Percentiles rank a stretch among this genome's conserved stretches.
phyloP scores from a whole-genome alignment of 768 basidiomycete genomes.

The Mycena galericulata region DNA sequence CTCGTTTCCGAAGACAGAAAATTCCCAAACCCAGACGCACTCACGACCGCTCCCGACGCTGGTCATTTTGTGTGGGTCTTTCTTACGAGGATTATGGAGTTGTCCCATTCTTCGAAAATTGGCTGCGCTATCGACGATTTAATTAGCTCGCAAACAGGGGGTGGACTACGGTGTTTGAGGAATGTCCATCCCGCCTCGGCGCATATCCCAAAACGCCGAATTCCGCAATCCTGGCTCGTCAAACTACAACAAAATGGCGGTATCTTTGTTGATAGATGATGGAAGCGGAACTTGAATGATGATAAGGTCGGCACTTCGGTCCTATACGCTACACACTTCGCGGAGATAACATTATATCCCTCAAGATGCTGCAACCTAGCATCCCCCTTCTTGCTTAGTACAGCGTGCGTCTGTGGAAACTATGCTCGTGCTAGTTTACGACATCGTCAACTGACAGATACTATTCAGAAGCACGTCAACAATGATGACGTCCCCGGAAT shows the following conservation, averaged over 20 bases:
- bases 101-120: no score
- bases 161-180: no score
- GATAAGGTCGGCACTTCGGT: conserved; percentile 14
- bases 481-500: not conserved
- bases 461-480: not conserved
- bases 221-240: not conserved
- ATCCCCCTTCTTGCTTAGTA: not conserved
- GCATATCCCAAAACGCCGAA: not conserved
- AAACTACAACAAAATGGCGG: not conserved
- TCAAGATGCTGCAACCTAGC: not conserved
- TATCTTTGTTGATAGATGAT: not conserved
- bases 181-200: no score
- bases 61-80: no score
- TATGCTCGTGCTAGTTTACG: not conserved
- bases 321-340: conserved; percentile 1
- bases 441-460: conserved; percentile 9
- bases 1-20: conserved; percentile 1
- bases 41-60: not conserved
- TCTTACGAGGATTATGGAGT: no score
- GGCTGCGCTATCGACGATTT: no score
- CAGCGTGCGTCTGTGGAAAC: not conserved
- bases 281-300: not conserved
- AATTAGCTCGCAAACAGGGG: no score
- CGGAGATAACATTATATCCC: not conserved
- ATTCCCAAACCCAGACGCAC: not conserved